Conservation (phyloP, 495 filamentous ascomycete species). For the Glutinoglossum americanum region DNA sequence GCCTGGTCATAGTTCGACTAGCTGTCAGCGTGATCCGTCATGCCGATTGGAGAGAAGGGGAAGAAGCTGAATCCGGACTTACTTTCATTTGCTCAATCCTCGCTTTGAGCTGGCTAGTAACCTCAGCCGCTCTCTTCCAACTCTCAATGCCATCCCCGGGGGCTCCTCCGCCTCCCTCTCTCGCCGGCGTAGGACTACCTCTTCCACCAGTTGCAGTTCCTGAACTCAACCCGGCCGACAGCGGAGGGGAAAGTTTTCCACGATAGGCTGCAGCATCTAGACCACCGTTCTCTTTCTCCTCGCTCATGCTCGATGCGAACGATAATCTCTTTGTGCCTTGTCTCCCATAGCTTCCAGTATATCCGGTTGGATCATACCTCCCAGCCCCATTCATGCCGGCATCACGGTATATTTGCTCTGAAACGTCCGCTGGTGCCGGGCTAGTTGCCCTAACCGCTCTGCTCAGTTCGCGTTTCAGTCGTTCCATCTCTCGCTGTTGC, state of each 20-base stretch:
- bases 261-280: conserved; percentile 16
- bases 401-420: conserved; percentile 34
- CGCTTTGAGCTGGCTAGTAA: conserved; percentile 89
- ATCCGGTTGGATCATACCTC: conserved; percentile 3
- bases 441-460: conserved; percentile 21
- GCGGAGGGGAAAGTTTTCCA: conserved; percentile 9
- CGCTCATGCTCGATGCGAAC: conserved; percentile 50
- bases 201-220: conserved; percentile 22
- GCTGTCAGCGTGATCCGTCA: background rate
- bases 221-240: conserved; percentile 18
- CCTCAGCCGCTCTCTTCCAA: conserved; percentile 96
- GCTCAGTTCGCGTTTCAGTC: conserved; percentile 60
- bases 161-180: conserved; percentile 14
- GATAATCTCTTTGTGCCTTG: conserved; percentile 20
- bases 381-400: conserved; percentile 13
- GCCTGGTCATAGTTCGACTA: background rate
- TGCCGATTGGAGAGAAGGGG: background rate
- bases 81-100: conserved; percentile 84
- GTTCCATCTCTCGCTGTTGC: conserved; percentile 72
- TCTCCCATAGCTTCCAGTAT: conserved; percentile 22
- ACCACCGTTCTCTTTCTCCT: conserved; percentile 61
- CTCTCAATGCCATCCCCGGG: conserved; percentile 48
- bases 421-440: conserved; percentile 24
- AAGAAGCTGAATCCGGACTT: conserved; percentile 9
- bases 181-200: conserved; percentile 2